Conservation (phyloP, 2,329 filamentous ascomycete genomes). For the Colletotrichum lentis region DNA sequence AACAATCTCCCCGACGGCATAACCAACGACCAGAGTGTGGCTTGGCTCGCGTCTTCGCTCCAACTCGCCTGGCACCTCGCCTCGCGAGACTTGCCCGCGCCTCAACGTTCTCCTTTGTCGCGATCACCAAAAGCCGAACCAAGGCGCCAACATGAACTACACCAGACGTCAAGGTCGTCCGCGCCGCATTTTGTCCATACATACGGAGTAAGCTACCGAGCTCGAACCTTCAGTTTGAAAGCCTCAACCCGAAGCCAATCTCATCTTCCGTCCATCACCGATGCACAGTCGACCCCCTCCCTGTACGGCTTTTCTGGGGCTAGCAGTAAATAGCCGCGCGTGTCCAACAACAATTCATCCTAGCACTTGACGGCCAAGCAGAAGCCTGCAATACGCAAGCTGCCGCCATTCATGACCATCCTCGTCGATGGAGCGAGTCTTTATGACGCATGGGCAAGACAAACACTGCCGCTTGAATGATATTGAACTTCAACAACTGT, state of each 20-base stretch:
- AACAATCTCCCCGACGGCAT: conserved; percentile 22
- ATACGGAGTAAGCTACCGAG: not conserved
- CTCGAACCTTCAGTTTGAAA: not conserved
- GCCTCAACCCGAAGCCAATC: not conserved
- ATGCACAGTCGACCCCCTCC: not conserved
- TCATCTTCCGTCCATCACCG: not conserved
- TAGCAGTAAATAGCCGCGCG: not conserved
- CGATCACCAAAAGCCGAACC: not conserved
- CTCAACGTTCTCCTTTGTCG: too few species aligned
- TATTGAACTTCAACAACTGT: not conserved
- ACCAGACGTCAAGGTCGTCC: not conserved
- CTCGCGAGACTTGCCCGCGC: not conserved
- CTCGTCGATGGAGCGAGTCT: not conserved
- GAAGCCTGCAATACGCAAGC: not conserved
- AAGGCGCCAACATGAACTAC: not conserved
- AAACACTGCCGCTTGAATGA: not conserved
- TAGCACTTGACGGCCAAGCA: too few species aligned
- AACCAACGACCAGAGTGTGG: conserved; percentile 4
- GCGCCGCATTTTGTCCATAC: not conserved
- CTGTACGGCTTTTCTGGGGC: not conserved
- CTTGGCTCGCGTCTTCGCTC: conserved; percentile 21
- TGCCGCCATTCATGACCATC: too few species aligned
- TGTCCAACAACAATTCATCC: not conserved
- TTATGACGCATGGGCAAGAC: not conserved
- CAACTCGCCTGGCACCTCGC: conserved; percentile 9